These are phyloP conservation scores for Aspergillus tanneri DNA, from an alignment of 2,329 filamentous ascomycete genomes.

Conservation along the genomic window DNA sequence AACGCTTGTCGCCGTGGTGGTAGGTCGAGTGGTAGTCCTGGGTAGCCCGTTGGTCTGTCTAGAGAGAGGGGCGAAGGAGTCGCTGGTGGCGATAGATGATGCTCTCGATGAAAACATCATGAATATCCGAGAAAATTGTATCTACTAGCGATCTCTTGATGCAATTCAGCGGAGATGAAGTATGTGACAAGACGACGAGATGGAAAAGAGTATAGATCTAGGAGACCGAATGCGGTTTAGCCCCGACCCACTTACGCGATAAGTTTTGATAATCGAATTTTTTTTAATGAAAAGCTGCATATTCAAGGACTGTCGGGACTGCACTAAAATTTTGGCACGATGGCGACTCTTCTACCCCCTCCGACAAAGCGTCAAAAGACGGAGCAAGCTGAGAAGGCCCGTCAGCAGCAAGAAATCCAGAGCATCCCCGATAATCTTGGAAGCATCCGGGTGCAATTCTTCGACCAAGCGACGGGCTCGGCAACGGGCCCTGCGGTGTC, in stretches of 20 bases:
- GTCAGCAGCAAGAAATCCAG: constrained; percentile 72
- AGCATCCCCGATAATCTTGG: constrained; percentile 66
- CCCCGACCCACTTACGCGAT: constrained; percentile 18
- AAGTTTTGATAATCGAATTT: constrained; percentile 22
- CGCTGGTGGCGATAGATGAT: constrained; percentile 6
- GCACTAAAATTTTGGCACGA: constrained; percentile 37
- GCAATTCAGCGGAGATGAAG: not conserved
- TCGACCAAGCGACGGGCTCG: constrained; percentile 71
- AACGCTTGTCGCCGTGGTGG: constrained; percentile 58
- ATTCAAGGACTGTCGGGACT: constrained; percentile 1
- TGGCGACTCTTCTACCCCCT: constrained; percentile 81
- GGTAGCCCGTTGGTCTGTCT: constrained; percentile 47
- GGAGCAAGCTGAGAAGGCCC: constrained; percentile 68
- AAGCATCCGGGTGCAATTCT: constrained; percentile 81
- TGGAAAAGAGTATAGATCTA: not conserved
- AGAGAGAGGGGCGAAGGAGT: constrained; percentile 25
- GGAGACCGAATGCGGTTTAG: constrained; percentile 19
- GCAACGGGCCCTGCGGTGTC: constrained; percentile 69
- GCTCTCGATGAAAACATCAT: constrained; percentile 7
- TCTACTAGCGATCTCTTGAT: too few species aligned
- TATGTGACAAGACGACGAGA: not conserved
- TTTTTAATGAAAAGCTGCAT: constrained; percentile 10
- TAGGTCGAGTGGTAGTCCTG: constrained; percentile 48
- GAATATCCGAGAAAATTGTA: too few species aligned
- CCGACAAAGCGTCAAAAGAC: constrained; percentile 84